Evolutionary conservation across 2,329 filamentous ascomycete species (phyloP), one percentile per base, ranked within the genome.

Genomic region (Fusarium nelsonii): DNA sequence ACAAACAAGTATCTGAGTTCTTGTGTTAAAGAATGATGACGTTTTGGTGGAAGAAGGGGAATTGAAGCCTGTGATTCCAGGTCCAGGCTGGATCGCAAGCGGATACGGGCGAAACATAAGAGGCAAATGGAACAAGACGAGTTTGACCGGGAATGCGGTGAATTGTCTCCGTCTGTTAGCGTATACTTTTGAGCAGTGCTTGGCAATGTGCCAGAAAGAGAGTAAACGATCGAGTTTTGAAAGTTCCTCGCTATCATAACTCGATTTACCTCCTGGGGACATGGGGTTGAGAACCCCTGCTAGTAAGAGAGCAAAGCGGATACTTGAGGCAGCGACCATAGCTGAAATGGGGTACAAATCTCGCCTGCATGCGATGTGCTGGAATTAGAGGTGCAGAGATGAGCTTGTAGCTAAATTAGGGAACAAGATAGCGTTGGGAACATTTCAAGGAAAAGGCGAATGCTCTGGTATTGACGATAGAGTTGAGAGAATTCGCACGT

Each of bases 301-400:
- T 70, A 74, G 73, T 63, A 45, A 41, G 32, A 32, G 28, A 32
- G n/a, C 16, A 37, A 62, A 66, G 69, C 59, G 73, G 73, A 69
- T 59, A 58, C 52, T 56, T 37, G 34, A 44, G 65, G 54, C 63
- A 70, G 50, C 60, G 55, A 59, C 62, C 36, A 61, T 49, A 69
- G 65, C 65, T 65, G 64, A 68, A 64, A 64, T 51, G 48, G 59
- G 57, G 68, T 65, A 62, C 57, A 68, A 74, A 74, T 74, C 65
- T 75, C 70, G 73, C 62, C 68, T 70, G 59, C 34, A 63, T 64
- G 68, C 52, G 68, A 63, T 54, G 61, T 26, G 64, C 73, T 73
- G 61, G 63, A 72, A 72, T 72, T 65, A 54, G 58, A 60, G 44
- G 51, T 60, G 44, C 46, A 60, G 57, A 49, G 28, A 44, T 55